Evolutionary conservation across 2,329 filamentous ascomycete species (phyloP).

Genomic region (Talaromyces sp.): DNA sequence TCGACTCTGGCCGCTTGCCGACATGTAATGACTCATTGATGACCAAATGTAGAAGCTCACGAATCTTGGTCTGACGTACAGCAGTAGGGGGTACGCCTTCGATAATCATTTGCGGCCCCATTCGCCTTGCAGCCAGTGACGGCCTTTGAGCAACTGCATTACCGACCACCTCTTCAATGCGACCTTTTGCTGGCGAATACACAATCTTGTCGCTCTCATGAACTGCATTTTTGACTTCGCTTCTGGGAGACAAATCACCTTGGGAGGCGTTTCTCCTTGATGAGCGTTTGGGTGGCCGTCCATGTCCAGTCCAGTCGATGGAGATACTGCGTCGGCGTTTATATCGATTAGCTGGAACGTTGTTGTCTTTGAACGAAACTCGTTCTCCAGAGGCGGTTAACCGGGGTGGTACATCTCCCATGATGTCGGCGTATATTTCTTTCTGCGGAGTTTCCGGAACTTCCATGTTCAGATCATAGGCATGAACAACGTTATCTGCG

Average conservation of each 20-base stretch:
- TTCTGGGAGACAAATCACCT: slow-evolving; percentile 35
- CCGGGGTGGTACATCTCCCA: slow-evolving; percentile 24
- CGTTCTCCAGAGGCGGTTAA: slow-evolving; percentile 28
- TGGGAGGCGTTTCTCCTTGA: slow-evolving; percentile 27
- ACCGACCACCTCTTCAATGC: slow-evolving; percentile 38
- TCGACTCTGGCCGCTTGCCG: slow-evolving; percentile 45
- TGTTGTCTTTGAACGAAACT: slow-evolving; percentile 40
- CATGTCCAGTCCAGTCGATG: slow-evolving; percentile 28
- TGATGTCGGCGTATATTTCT: slow-evolving; percentile 33
- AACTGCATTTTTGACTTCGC: slow-evolving; percentile 38
- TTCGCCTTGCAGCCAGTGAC: slow-evolving; percentile 32
- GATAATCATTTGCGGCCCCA: slow-evolving; percentile 31
- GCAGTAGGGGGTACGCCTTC: slow-evolving; percentile 33
- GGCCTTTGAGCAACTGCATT: slow-evolving; percentile 34
- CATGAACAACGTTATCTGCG: slow-evolving; percentile 70
- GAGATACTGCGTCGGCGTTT: slow-evolving; percentile 43
- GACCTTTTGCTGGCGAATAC: slow-evolving; percentile 30
- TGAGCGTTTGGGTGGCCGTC: slow-evolving; percentile 34
- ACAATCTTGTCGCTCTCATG: slow-evolving; percentile 41
- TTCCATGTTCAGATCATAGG: slow-evolving; percentile 70
- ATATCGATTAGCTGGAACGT: slow-evolving; percentile 40
- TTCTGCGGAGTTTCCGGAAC: slow-evolving; percentile 59
- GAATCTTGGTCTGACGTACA: slow-evolving; percentile 41
- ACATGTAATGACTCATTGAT: slow-evolving; percentile 47
- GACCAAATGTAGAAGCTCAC: slow-evolving; percentile 42